Conservation (phyloP, 140 eudicot species). For the Flaveria floridana region DNA sequence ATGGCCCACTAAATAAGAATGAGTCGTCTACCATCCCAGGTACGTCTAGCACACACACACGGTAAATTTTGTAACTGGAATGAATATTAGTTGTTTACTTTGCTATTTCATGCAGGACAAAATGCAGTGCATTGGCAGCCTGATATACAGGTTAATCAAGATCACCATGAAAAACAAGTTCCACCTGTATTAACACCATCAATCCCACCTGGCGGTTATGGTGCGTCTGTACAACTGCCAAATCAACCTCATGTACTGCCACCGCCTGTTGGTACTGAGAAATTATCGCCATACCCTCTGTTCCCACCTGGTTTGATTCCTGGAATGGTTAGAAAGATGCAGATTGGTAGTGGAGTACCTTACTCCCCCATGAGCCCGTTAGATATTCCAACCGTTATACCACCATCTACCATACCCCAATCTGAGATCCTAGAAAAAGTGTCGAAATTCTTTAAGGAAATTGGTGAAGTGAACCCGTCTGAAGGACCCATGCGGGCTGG, state of each 20-base stretch:
- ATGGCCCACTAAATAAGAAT: conserved; percentile 47
- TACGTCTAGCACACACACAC: conserved; percentile 33
- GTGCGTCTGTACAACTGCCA: conserved; percentile 37
- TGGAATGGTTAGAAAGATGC: conserved; percentile 95
- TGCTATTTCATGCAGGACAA: conserved; percentile 44
- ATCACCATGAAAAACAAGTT: conserved; percentile 52
- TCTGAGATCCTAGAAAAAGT: conserved; percentile 77
- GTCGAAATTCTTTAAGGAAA: conserved; percentile 79
- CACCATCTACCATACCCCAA: conserved; percentile 68
- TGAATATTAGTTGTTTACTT: conserved; percentile 7
- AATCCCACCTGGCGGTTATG: conserved; percentile 43
- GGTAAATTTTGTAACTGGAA: not conserved
- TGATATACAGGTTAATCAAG: conserved; percentile 53
- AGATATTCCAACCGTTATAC: conserved; percentile 87
- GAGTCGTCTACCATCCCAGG: conserved; percentile 53
- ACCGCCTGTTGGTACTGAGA: conserved; percentile 42
- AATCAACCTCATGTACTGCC: conserved; percentile 45
- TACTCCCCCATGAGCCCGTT: conserved; percentile 96
- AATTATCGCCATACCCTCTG: conserved; percentile 80
- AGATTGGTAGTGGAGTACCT: conserved; percentile 96
- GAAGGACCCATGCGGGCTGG: conserved; percentile 75
- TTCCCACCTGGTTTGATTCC: conserved; percentile 98
- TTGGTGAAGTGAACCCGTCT: conserved; percentile 86
- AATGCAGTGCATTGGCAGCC: conserved; percentile 66
- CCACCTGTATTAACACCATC: conserved; percentile 41